Conservation (phyloP, 306 rosid species). For the Adenanthera pavonina region DNA sequence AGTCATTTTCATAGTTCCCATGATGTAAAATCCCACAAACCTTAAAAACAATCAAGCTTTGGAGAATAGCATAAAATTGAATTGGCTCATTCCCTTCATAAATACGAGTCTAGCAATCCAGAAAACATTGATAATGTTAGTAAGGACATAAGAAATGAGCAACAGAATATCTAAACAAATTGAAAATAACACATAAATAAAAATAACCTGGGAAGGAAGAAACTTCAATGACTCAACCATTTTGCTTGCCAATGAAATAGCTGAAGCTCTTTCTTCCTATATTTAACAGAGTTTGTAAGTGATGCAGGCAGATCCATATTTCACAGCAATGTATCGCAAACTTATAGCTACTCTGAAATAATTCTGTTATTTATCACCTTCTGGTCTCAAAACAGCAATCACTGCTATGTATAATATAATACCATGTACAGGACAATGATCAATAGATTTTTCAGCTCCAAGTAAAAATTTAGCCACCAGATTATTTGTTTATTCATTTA, state of each 20-base stretch:
- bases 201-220: conserved; percentile 75
- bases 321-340: conserved; percentile 30
- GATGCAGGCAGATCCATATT: conserved; percentile 33
- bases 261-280: conserved; percentile 83
- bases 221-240: conserved; percentile 84
- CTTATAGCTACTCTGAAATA: conserved; percentile 19
- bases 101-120: conserved; percentile 64
- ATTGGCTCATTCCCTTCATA: conserved; percentile 85
- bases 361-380: neutral
- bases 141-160: conserved; percentile 23
- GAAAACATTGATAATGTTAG: conserved; percentile 40
- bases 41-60: conserved; percentile 74
- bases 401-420: neutral
- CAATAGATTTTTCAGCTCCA: conserved; percentile 24
- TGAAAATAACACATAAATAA: conserved; percentile 18
- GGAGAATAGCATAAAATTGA: conserved; percentile 76
- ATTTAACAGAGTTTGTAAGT: conserved; percentile 38
- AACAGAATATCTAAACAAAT: conserved; percentile 12
- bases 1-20: conserved; percentile 20
- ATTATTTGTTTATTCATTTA: conserved; percentile 28
- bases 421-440: neutral
- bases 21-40: conserved; percentile 51
- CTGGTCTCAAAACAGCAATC: neutral
- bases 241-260: conserved; percentile 73
- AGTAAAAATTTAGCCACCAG: conserved; percentile 26